A percentile compares a stretch with the other conserved stretches of the same genome.
These are phyloP conservation scores for Urtica urens DNA, from an alignment of 306 rosid species.

Conservation along the genomic window DNA sequence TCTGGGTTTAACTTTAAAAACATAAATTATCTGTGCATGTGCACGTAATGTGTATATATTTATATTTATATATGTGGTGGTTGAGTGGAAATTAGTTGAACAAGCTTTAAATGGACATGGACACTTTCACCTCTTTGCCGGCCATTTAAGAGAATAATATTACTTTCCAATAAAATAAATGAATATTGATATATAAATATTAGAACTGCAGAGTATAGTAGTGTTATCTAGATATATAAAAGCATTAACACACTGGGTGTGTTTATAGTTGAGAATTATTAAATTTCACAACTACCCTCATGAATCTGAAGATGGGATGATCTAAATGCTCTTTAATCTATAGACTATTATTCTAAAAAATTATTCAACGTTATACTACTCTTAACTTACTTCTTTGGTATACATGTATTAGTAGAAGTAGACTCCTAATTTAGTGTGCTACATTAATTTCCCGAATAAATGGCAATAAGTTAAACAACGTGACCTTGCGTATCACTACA, in stretches of 20 bases:
- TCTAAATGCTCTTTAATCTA: background rate
- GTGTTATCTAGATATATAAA: background rate
- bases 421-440: too few relatives aligned
- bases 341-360: background rate
- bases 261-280: background rate
- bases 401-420: too few relatives aligned
- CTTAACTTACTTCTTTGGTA: too few relatives aligned
- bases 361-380: too few relatives aligned
- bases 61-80: too few relatives aligned
- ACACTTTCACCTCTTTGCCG: background rate
- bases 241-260: background rate
- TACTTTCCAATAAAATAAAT: background rate
- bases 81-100: slow-evolving; percentile 7
- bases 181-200: background rate
- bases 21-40: too few relatives aligned
- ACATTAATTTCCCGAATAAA: too few relatives aligned
- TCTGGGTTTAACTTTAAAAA: too few relatives aligned
- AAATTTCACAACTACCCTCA: slow-evolving; percentile 4
- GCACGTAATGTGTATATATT: too few relatives aligned
- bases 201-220: background rate
- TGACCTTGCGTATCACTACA: too few relatives aligned
- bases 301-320: background rate
- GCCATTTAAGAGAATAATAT: background rate
- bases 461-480: too few relatives aligned
- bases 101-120: slow-evolving; percentile 6